phyloP scores from a whole-genome alignment of 2,329 filamentous ascomycete genomes.

The Trichoderma afroharzianum region DNA sequence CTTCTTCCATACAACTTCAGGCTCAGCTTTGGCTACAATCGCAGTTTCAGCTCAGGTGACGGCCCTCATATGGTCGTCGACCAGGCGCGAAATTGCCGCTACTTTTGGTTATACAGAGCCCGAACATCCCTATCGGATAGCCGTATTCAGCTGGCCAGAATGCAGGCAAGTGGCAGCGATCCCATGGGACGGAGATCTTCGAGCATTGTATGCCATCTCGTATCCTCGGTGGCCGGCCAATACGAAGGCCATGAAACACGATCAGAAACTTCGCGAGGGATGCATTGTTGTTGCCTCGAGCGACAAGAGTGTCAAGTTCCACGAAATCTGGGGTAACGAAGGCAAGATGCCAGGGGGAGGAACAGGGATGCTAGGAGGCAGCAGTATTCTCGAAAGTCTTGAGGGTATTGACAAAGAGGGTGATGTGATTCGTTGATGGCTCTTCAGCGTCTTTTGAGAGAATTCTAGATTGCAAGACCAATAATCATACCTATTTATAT shows the following conservation, averaged over 20 bases:
- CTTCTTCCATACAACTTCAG: conserved; percentile 86
- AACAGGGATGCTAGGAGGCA: conserved; percentile 69
- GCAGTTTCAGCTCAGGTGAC: conserved; percentile 92
- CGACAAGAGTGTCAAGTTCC: conserved; percentile 89
- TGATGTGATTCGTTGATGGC: conserved; percentile 62
- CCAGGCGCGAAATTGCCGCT: conserved; percentile 79
- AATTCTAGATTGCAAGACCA: conserved; percentile 13
- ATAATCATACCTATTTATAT: conserved; percentile 9
- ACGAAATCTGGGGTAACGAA: conserved; percentile 80
- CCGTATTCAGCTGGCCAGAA: conserved; percentile 90
- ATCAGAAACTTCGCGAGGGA: conserved; percentile 32
- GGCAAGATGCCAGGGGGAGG: conserved; percentile 48
- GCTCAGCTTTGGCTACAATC: conserved; percentile 82
- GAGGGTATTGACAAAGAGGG: conserved; percentile 75
- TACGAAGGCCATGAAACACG: conserved; percentile 24
- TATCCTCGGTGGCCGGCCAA: conserved; percentile 58
- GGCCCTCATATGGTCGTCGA: conserved; percentile 84
- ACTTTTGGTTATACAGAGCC: conserved; percentile 93
- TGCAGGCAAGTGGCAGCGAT: conserved; percentile 83
- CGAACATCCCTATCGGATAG: conserved; percentile 83
- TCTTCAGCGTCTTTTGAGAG: background rate
- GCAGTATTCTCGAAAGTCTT: conserved; percentile 77
- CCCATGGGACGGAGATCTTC: conserved; percentile 74
- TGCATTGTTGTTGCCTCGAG: conserved; percentile 90
- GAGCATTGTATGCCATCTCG: conserved; percentile 82